phyloP scores from a whole-genome alignment of 257 asterid species.

The Nicotiana undulata region DNA sequence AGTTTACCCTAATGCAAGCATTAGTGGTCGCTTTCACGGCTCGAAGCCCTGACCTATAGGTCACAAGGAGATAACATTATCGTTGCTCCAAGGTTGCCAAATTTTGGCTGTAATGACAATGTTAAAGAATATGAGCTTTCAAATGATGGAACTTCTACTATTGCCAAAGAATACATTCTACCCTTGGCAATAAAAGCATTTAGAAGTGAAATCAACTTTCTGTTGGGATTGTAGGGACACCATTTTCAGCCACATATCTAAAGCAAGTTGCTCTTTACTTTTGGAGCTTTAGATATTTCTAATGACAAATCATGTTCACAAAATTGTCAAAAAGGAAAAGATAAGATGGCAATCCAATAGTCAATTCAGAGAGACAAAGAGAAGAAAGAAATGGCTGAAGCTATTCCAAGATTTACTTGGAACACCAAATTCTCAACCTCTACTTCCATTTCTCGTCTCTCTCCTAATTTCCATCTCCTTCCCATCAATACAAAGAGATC shows the following conservation, averaged over 20 bases:
- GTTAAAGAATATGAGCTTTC: neutral
- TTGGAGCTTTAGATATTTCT: constrained; percentile 6
- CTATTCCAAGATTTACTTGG: constrained; percentile 32
- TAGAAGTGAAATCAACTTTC: neutral
- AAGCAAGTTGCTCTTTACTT: neutral
- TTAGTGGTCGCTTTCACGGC: too few relatives aligned
- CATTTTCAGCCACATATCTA: constrained; percentile 3
- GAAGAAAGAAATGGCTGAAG: constrained; percentile 36
- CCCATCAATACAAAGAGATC: constrained; percentile 2
- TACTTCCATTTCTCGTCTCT: constrained; percentile 28
- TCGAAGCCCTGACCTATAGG: too few relatives aligned
- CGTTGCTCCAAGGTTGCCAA: neutral
- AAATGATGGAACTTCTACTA: too few relatives aligned
- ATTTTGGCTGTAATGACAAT: neutral
- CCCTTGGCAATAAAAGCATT: neutral
- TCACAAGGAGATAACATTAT: too few relatives aligned
- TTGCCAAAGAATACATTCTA: neutral
- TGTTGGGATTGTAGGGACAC: neutral
- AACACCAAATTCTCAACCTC: constrained; percentile 31
- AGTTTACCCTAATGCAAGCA: too few relatives aligned
- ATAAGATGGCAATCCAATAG: constrained; percentile 23
- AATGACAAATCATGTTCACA: constrained; percentile 30
- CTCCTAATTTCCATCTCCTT: constrained; percentile 22
- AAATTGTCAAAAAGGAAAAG: constrained; percentile 36
- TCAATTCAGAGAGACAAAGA: neutral